phyloP scores from a whole-genome alignment of 1,139 yeast species.

The Arxiozyma slooffiae region DNA sequence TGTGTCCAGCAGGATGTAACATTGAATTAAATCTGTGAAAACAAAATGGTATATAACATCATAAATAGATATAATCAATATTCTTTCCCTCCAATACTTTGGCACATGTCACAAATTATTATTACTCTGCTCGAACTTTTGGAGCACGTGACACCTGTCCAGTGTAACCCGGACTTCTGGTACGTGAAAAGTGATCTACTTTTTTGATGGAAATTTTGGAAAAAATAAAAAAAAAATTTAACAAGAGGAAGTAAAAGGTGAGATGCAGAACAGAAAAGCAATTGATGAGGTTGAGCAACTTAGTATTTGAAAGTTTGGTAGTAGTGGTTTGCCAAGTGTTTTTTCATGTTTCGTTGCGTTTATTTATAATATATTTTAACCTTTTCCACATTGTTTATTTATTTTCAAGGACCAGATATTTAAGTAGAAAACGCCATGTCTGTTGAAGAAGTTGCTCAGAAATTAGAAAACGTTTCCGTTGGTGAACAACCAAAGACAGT shows the following conservation, averaged over 20 bases:
- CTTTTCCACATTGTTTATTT: no score
- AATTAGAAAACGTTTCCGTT: conserved; percentile 25
- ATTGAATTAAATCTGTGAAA: conserved; percentile 2
- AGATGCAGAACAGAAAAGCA: not conserved
- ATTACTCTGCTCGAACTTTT: conserved; percentile 1
- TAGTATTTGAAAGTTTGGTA: not conserved
- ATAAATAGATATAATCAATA: no score
- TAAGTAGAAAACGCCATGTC: conserved; percentile 19
- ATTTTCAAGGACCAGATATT: not conserved
- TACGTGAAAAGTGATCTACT: not conserved
- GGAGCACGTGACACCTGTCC: not conserved
- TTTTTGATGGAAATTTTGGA: not conserved
- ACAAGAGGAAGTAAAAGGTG: not conserved
- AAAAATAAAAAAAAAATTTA: not conserved
- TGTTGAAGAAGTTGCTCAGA: conserved; percentile 30
- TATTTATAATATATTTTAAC: no score
- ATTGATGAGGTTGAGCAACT: not conserved
- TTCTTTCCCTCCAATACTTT: not conserved
- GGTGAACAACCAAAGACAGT: conserved; percentile 23
- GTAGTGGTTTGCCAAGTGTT: not conserved
- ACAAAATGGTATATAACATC: not conserved
- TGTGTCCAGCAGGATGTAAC: conserved; percentile 74
- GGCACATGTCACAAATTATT: not conserved
- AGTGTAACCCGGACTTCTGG: not conserved
- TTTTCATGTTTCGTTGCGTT: not conserved